Conservation (phyloP, 306 rosid genomes). For the Ochetophila trinervis region DNA sequence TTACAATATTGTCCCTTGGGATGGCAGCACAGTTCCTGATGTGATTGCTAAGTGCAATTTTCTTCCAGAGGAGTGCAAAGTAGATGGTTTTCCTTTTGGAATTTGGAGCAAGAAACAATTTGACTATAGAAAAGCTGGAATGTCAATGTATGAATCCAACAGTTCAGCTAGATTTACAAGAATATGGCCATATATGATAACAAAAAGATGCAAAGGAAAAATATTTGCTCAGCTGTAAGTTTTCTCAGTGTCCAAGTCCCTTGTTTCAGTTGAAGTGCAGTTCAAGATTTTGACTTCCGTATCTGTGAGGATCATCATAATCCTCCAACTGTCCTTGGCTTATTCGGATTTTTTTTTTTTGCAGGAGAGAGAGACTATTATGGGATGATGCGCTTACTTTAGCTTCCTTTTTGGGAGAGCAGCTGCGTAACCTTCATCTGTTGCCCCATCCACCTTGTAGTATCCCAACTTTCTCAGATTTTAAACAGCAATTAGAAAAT, state of each 20-base stretch:
- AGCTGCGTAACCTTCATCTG: constrained; percentile 75
- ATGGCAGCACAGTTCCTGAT: constrained; percentile 68
- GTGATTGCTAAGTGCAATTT: constrained; percentile 57
- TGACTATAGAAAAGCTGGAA: constrained; percentile 63
- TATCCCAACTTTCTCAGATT: constrained; percentile 35
- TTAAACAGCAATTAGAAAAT: constrained; percentile 30
- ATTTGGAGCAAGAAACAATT: constrained; percentile 69
- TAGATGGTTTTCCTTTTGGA: constrained; percentile 61
- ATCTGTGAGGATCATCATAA: constrained; percentile 7
- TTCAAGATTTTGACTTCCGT: constrained; percentile 19
- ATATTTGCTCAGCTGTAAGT: constrained; percentile 86
- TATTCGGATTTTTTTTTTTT: constrained; percentile 21
- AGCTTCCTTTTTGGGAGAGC: constrained; percentile 88
- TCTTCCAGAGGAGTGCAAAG: constrained; percentile 31
- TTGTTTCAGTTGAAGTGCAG: constrained; percentile 6
- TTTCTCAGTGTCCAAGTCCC: constrained; percentile 10
- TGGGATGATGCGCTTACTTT: constrained; percentile 58
- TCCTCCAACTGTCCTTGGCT: constrained; percentile 23
- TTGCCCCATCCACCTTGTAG: constrained; percentile 65
- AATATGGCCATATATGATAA: constrained; percentile 85
- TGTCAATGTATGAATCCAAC: constrained; percentile 23
- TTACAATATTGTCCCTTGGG: constrained; percentile 67
- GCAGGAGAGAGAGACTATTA: constrained; percentile 73
- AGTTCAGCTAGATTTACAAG: constrained; percentile 35
- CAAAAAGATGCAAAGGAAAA: constrained; percentile 73